Conservation (phyloP, 805 yeast genomes). For the Nakazawaea sp. region DNA sequence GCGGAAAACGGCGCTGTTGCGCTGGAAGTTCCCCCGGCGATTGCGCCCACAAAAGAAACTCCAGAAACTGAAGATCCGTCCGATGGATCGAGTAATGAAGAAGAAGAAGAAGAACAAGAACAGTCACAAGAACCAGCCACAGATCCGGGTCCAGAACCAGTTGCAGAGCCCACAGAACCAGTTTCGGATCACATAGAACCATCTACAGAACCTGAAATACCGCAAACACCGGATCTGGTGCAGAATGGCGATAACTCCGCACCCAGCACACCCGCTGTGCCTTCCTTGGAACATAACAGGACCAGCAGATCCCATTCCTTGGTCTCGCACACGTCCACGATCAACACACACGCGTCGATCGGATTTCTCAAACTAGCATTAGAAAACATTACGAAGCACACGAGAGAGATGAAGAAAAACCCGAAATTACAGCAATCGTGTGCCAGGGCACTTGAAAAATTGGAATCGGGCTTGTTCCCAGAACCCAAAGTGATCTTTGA, state of each 20-base stretch:
- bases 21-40: too few species aligned
- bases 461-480: constrained; percentile 32
- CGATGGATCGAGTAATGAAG: neutral
- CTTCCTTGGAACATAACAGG: too few species aligned
- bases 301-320: constrained; percentile 7
- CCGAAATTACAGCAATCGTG: constrained; percentile 29
- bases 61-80: constrained; percentile 1
- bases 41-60: neutral
- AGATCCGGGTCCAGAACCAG: too few species aligned
- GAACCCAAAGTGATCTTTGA: constrained; percentile 59
- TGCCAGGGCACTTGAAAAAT: constrained; percentile 34
- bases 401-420: constrained; percentile 34
- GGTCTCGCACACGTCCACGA: constrained; percentile 10
- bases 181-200: too few species aligned
- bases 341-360: constrained; percentile 19
- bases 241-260: too few species aligned
- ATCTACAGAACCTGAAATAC: too few species aligned
- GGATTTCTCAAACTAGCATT: constrained; percentile 25
- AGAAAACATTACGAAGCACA: constrained; percentile 22
- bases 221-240: too few species aligned
- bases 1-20: too few species aligned
- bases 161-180: too few species aligned
- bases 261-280: too few species aligned
- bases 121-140: constrained; percentile 1
- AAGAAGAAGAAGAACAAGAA: constrained; percentile 4